These are phyloP conservation scores for Gymnopus androsaceus DNA, from an alignment of 1,284 basidiomycete genomes.

Conservation along the genomic window DNA sequence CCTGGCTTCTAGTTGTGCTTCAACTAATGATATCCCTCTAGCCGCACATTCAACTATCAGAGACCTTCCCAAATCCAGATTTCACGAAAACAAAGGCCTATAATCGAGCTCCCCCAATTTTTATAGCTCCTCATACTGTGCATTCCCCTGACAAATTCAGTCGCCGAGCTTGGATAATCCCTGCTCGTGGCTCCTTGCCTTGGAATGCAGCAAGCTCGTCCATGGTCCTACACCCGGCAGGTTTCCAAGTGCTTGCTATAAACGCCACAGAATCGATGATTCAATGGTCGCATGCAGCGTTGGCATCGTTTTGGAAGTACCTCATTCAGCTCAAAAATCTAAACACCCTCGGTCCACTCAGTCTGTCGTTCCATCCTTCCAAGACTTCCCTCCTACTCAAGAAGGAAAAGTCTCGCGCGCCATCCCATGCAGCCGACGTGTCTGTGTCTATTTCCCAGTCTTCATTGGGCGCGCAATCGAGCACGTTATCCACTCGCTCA, in stretches of 20 bases:
- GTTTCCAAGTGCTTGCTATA: slow-evolving; percentile 13
- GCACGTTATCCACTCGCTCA: background rate
- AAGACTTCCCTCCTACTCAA: slow-evolving; percentile 9
- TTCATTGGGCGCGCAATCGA: background rate
- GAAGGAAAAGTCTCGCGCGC: background rate
- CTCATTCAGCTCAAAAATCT: slow-evolving; percentile 43
- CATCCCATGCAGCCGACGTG: slow-evolving; percentile 8
- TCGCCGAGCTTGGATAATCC: slow-evolving; percentile 64
- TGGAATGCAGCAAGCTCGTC: slow-evolving; percentile 49
- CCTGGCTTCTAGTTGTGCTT: background rate
- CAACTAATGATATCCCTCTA: slow-evolving; percentile 19
- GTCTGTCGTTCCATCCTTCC: slow-evolving; percentile 53
- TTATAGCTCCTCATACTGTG: slow-evolving; percentile 45
- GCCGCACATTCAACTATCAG: slow-evolving; percentile 40
- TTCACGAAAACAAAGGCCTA: slow-evolving; percentile 22
- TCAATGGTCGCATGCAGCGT: slow-evolving; percentile 49
- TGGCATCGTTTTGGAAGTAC: slow-evolving; percentile 56
- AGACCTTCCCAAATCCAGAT: slow-evolving; percentile 17
- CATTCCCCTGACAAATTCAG: slow-evolving; percentile 31
- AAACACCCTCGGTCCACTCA: slow-evolving; percentile 46
- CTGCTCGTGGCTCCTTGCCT: slow-evolving; percentile 48
- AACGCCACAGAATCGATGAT: slow-evolving; percentile 29
- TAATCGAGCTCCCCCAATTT: slow-evolving; percentile 29
- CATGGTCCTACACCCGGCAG: slow-evolving; percentile 34
- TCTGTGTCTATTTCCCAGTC: slow-evolving; percentile 22